Conservation (phyloP, 768 basidiomycete genomes). For the Hygrocybe punicea region DNA sequence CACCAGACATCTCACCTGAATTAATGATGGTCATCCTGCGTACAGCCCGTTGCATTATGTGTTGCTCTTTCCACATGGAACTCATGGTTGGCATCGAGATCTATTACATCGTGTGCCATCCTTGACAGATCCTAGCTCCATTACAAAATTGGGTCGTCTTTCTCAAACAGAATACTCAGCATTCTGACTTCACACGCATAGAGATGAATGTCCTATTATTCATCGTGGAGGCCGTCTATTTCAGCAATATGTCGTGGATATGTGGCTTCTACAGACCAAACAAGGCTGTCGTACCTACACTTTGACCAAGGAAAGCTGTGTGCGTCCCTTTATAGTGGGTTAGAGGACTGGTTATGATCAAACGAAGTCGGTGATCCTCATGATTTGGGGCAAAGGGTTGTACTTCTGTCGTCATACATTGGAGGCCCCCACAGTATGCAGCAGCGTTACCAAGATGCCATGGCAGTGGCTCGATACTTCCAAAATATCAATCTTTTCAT, state of each 20-base stretch:
- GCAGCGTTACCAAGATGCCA: constrained; percentile 40
- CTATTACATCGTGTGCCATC: background rate
- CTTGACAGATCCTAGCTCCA: background rate
- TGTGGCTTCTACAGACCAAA: constrained; percentile 38
- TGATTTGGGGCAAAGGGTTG: constrained; percentile 30
- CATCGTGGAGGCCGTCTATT: constrained; percentile 30
- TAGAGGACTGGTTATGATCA: constrained; percentile 22
- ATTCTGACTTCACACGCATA: constrained; percentile 31
- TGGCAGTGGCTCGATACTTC: constrained; percentile 40
- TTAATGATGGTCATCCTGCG: constrained; percentile 33
- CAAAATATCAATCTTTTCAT: constrained; percentile 43
- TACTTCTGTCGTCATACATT: constrained; percentile 33
- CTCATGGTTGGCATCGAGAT: constrained; percentile 36
- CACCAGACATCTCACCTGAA: constrained; percentile 15
- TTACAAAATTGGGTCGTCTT: constrained; percentile 1
- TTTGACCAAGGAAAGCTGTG: constrained; percentile 33
- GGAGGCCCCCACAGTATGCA: constrained; percentile 39
- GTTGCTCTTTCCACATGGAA: constrained; percentile 28
- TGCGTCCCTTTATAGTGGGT: constrained; percentile 33
- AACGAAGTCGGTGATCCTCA: constrained; percentile 23
- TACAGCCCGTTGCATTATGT: constrained; percentile 35
- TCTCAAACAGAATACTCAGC: constrained; percentile 21
- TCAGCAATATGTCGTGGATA: constrained; percentile 40
- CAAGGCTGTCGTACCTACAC: constrained; percentile 29
- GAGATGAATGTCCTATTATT: constrained; percentile 23